A percentile compares a stretch with the other conserved stretches of the same genome.
Evolutionary conservation across 164 flowering plant species (phyloP).

Genomic region (Vitis riparia): DNA sequence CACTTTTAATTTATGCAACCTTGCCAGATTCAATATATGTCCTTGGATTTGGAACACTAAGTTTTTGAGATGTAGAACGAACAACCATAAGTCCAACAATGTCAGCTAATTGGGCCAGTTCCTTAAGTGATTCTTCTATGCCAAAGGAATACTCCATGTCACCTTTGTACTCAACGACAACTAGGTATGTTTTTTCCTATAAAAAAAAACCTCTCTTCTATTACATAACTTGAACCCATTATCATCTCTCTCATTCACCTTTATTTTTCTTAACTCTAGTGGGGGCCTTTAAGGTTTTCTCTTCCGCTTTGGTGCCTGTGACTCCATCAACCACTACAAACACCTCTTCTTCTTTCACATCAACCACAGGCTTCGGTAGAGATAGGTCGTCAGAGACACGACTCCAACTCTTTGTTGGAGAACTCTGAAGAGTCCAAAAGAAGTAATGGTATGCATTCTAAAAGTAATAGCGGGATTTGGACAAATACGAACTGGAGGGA

Average conservation of each 20-base stretch:
- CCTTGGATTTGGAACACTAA: constrained; percentile 70
- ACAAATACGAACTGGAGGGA: constrained; percentile 10
- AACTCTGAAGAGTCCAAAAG: constrained; percentile 11
- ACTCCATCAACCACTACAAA: no score
- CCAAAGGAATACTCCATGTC: constrained; percentile 48
- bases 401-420: constrained; percentile 8
- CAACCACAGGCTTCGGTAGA: neutral
- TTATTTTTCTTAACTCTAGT: no score
- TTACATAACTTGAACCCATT: constrained; percentile 58
- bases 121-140: constrained; percentile 81
- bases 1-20: constrained; percentile 85
- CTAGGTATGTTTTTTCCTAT: constrained; percentile 77
- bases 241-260: constrained; percentile 27
- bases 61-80: constrained; percentile 82
- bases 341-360: neutral
- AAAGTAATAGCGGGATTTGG: neutral
- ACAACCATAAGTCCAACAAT: constrained; percentile 92
- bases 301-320: no score
- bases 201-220: constrained; percentile 69
- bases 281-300: no score
- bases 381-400: constrained; percentile 13
- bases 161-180: constrained; percentile 74
- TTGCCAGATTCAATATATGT: constrained; percentile 96
- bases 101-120: constrained; percentile 83
- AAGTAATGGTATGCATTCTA: neutral